These are phyloP conservation scores for Talaromyces proteolyticus DNA, from an alignment of 495 filamentous ascomycete genomes.

Conservation along the genomic window DNA sequence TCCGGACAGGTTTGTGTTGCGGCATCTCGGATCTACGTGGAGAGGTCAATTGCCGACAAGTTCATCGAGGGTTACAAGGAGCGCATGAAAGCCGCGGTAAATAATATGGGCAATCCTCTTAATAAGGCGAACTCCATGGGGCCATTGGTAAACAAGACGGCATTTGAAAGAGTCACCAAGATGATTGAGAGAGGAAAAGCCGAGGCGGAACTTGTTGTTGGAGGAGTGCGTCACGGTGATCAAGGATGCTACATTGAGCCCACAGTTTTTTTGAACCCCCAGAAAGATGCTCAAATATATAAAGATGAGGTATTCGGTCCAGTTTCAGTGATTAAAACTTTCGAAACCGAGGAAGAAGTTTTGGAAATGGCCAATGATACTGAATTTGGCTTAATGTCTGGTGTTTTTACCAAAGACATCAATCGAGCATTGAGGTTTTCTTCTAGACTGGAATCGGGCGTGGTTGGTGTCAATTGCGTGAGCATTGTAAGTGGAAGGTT, in stretches of 20 bases:
- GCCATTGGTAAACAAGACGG: neutral
- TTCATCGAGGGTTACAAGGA: conserved; percentile 10
- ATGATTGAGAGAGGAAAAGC: conserved; percentile 8
- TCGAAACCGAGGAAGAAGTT: conserved; percentile 50
- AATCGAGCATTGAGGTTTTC: conserved; percentile 35
- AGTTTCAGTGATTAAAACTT: conserved; percentile 39
- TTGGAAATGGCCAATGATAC: conserved; percentile 44
- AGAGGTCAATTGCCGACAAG: conserved; percentile 26
- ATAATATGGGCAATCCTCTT: neutral
- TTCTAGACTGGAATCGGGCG: conserved; percentile 34
- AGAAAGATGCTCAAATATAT: conserved; percentile 34
- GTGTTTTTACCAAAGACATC: conserved; percentile 77
- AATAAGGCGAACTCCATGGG: neutral
- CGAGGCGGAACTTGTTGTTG: conserved; percentile 7
- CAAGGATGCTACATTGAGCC: conserved; percentile 37
- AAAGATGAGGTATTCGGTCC: conserved; percentile 51
- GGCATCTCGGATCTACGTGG: conserved; percentile 42
- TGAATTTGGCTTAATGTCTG: conserved; percentile 58
- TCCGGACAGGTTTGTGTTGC: conserved; percentile 48
- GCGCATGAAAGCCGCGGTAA: neutral
- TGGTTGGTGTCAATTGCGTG: conserved; percentile 75
- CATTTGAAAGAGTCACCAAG: conserved; percentile 7
- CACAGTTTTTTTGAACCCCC: conserved; percentile 40
- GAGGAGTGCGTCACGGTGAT: neutral
- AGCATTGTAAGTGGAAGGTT: neutral